Base-by-base conservation (phyloP, 768 basidiomycete species). In the Trametes coccinea region DNA sequence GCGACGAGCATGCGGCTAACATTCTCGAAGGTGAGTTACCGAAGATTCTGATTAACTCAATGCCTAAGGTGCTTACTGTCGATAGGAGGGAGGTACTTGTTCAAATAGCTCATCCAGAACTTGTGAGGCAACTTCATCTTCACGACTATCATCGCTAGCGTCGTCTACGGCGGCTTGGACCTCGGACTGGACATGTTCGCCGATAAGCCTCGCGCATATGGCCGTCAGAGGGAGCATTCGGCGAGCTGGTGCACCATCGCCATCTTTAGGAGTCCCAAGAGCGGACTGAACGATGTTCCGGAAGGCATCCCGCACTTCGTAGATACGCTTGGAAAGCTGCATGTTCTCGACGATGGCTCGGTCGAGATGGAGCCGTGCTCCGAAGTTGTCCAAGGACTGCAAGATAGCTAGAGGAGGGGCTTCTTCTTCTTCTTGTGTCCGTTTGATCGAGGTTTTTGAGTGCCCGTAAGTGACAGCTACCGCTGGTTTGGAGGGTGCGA, bases 221-320 rank as follows among this genome's bases (percentile, higher is more conserved):
- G 75, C 74, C 39, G 80, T 76, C 45, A 86, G 73, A 54, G 76
- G 72, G 27, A 74, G 73, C 13, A 78, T 67, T 34, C 67, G 56
- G 47, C 40, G 29, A 48, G 17, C 14, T n/a, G 6, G 58, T 29
- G 8, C 40, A 13, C 27, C 41, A 29, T 9, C 61, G 53, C 3
- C 9, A 33, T 57, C 63, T 34, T 10, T 2, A 3, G 33, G 5
- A 5, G 51, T 8, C 13, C 44, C 71, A 22, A 68, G 71, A 9
- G 76, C 75, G 33, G 77, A 79, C 39, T 79, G 66, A 3, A 81
- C 73, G 46, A 86, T 69, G 57, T 84, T 82, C 51, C 74, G 77
- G 71, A 84, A 88, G 53, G 80, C 79, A 62, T 82, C 82, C n/a
- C 82, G 75, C 14, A 87, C 77, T 13, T 81, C 81, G 67, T 84